These are phyloP conservation scores for Aureobasidium sp. DNA, from an alignment of 2,329 filamentous ascomycete genomes.

Conservation along the genomic window DNA sequence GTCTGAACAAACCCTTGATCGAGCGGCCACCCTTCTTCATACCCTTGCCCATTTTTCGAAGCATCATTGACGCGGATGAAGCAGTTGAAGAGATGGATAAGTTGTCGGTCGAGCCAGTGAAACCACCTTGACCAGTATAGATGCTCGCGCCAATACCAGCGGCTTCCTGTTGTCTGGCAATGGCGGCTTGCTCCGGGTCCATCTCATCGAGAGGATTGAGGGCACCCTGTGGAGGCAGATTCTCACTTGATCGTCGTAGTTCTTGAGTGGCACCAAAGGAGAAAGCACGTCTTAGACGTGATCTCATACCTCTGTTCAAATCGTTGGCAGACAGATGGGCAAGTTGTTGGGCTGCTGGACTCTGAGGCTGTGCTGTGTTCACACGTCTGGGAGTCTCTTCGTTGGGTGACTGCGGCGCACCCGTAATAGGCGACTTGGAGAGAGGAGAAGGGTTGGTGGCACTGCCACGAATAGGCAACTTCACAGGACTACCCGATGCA, in stretches of 20 bases:
- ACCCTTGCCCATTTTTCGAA: slow-evolving; percentile 98
- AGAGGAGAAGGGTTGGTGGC: slow-evolving; percentile 41
- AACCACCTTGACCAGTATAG: slow-evolving; percentile 78
- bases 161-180: slow-evolving; percentile 87
- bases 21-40: slow-evolving; percentile 91
- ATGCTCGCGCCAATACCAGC: slow-evolving; percentile 88
- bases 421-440: slow-evolving; percentile 28
- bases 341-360: slow-evolving; percentile 75
- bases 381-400: slow-evolving; percentile 10
- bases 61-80: slow-evolving; percentile 85
- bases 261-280: slow-evolving; percentile 96
- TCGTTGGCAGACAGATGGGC: slow-evolving; percentile 82
- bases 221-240: slow-evolving; percentile 28
- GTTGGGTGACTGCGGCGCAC: slow-evolving; percentile 5
- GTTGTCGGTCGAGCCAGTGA: slow-evolving; percentile 89
- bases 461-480: slow-evolving; percentile 29
- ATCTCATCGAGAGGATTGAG: slow-evolving; percentile 27
- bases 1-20: slow-evolving; percentile 86
- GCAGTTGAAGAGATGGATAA: slow-evolving; percentile 85
- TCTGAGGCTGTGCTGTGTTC: slow-evolving; percentile 34
- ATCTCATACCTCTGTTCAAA: slow-evolving; percentile 72
- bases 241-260: slow-evolving; percentile 66
- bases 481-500: slow-evolving; percentile 18
- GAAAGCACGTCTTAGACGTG: slow-evolving; percentile 79
- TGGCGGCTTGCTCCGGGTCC: slow-evolving; percentile 83